These are phyloP conservation scores for Fallopia convolvulus DNA, from an alignment of 148 eudicot species.

Conservation along the genomic window DNA sequence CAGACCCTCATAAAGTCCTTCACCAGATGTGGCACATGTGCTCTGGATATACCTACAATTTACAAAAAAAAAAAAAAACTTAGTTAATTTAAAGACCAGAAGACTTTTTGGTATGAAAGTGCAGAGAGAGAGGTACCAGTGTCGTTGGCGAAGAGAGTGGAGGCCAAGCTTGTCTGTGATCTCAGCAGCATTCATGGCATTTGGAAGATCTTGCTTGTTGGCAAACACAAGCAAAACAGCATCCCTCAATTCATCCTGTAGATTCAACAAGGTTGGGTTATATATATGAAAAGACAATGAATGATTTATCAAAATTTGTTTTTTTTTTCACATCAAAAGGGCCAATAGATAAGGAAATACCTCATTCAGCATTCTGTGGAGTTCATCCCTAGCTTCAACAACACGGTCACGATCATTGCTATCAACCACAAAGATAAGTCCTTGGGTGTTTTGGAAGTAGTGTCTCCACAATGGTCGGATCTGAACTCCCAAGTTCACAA, in stretches of 20 bases:
- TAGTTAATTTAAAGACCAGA: neutral
- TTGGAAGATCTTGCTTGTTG: conserved; percentile 81
- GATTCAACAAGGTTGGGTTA: neutral
- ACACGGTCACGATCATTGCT: conserved; percentile 71
- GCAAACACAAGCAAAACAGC: conserved; percentile 77
- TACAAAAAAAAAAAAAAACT: neutral
- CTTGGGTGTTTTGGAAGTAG: conserved; percentile 72
- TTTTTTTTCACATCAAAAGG: neutral
- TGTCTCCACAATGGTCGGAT: conserved; percentile 72
- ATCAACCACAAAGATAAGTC: conserved; percentile 69
- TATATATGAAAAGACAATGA: neutral
- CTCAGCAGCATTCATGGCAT: conserved; percentile 79
- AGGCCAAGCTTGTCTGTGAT: conserved; percentile 79
- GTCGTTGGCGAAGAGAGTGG: conserved; percentile 70
- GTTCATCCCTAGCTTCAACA: conserved; percentile 61
- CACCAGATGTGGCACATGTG: conserved; percentile 58
- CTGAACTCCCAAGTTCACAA: conserved; percentile 18
- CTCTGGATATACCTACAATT: conserved; percentile 56
- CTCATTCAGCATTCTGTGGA: conserved; percentile 72
- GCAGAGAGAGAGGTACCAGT: conserved; percentile 31
- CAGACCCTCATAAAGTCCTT: conserved; percentile 56
- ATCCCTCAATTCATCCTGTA: conserved; percentile 65
- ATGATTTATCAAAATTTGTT: neutral
- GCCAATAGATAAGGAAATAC: conserved; percentile 14
- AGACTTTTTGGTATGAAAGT: neutral